Percentiles rank a stretch among this genome's conserved stretches.
phyloP scores from a whole-genome alignment of 192 early-diverging fungal species.

The Coemansia sp. region DNA sequence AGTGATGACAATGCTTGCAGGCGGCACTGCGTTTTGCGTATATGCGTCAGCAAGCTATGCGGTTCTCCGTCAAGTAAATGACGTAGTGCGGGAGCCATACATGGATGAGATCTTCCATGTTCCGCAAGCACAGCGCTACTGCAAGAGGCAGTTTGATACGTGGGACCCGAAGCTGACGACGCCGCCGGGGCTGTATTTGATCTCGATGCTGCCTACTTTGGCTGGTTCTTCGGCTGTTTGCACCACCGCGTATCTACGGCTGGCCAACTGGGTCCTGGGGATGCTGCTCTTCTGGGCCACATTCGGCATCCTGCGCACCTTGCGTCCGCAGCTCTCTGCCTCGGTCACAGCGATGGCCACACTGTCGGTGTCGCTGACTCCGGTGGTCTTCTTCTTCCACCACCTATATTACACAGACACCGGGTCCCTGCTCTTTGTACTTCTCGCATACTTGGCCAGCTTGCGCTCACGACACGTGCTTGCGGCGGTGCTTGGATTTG shows the following conservation, averaged over 20 bases:
- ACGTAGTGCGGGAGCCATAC: constrained; percentile 29
- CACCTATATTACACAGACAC: constrained; percentile 93
- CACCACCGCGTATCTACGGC: constrained; percentile 51
- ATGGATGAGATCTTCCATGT: constrained; percentile 96
- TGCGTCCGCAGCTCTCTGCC: constrained; percentile 12
- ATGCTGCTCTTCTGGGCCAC: constrained; percentile 56
- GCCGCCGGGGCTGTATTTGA: constrained; percentile 88
- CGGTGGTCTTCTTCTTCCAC: constrained; percentile 80
- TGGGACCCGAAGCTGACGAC: constrained; percentile 98
- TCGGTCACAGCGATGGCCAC: constrained; percentile 24
- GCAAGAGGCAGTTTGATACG: constrained; percentile 61
- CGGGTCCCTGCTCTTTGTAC: constrained; percentile 77
- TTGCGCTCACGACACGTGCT: constrained; percentile 44
- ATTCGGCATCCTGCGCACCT: constrained; percentile 27
- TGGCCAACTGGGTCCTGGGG: constrained; percentile 69
- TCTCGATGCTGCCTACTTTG: constrained; percentile 18
- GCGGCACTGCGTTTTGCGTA: constrained; percentile 17
- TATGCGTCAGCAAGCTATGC: constrained; percentile 33
- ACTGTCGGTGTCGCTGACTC: constrained; percentile 65
- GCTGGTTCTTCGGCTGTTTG: neutral
- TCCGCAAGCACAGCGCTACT: constrained; percentile 87
- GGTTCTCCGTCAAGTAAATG: constrained; percentile 24
- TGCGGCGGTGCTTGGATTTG: constrained; percentile 61
- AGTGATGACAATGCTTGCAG: neutral
- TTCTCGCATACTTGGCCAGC: constrained; percentile 63